Evolutionary conservation across 148 eudicot genomes (phyloP).

Genomic region (Amaranthus hypochondriacus): DNA sequence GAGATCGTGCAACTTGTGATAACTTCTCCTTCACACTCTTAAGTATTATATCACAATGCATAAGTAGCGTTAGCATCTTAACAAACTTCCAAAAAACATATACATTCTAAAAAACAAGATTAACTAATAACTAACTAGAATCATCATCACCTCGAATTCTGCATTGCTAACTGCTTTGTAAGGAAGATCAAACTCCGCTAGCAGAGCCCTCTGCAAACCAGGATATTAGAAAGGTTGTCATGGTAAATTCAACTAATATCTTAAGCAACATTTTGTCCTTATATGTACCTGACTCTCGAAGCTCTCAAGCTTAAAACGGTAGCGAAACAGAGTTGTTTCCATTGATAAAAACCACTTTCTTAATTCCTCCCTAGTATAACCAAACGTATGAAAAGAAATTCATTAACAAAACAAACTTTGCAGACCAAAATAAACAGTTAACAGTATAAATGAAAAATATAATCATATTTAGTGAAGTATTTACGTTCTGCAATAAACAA

Average conservation of each 20-base stretch:
- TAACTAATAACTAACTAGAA: background rate
- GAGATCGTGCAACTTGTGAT: slow-evolving; percentile 64
- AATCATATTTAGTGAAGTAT: background rate
- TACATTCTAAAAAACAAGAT: background rate
- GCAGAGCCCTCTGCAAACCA: slow-evolving; percentile 45
- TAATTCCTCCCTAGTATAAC: slow-evolving; percentile 60
- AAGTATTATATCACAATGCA: slow-evolving; percentile 18
- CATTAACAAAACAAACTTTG: background rate
- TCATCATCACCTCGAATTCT: slow-evolving; percentile 61
- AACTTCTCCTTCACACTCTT: slow-evolving; percentile 70
- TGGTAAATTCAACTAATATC: background rate
- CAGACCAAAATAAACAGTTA: background rate
- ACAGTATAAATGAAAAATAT: background rate
- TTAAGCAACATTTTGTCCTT: background rate
- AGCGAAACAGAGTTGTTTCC: slow-evolving; percentile 78
- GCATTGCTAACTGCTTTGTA: slow-evolving; percentile 58
- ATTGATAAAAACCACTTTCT: slow-evolving; percentile 90
- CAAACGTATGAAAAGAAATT: background rate
- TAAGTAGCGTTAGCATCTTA: slow-evolving; percentile 6
- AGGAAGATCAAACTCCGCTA: slow-evolving; percentile 69
- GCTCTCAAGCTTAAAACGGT: slow-evolving; percentile 52
- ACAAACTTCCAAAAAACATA: background rate
- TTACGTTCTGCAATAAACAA: slow-evolving; percentile 88
- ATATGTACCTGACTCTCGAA: slow-evolving; percentile 53
- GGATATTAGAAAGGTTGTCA: slow-evolving; percentile 10